A percentile compares a stretch with the other conserved stretches of the same genome.
phyloP scores from a whole-genome alignment of 257 asterid species.

The Ajuga chamaepitys region DNA sequence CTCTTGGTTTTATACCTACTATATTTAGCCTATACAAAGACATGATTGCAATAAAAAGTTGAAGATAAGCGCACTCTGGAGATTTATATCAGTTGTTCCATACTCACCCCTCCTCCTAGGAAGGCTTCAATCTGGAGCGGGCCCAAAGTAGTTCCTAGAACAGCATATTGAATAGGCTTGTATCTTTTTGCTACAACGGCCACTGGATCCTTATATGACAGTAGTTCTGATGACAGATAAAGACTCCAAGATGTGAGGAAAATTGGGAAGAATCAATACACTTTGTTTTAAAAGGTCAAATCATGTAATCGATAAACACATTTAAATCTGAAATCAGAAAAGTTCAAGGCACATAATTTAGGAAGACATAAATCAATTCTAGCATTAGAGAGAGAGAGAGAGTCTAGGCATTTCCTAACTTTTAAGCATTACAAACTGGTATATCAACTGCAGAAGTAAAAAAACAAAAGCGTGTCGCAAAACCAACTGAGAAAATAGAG shows the following conservation, averaged over 20 bases:
- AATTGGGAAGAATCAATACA: background rate
- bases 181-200: constrained; percentile 91
- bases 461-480: background rate
- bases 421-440: background rate
- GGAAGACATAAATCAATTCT: background rate
- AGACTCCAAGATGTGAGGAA: background rate
- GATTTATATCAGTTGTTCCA: background rate
- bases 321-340: background rate
- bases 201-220: constrained; percentile 91
- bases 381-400: too few species aligned
- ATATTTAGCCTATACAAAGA: too few species aligned
- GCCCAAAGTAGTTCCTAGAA: constrained; percentile 98
- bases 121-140: constrained; percentile 94
- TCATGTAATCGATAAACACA: background rate
- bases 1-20: too few species aligned
- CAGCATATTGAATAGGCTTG: constrained; percentile 98
- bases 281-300: background rate
- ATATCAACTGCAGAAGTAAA: background rate
- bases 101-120: constrained; percentile 80
- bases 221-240: constrained; percentile 48
- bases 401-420: background rate
- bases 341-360: background rate
- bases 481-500: background rate
- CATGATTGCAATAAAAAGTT: background rate
- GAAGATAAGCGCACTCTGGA: background rate